A percentile compares a stretch with the other conserved stretches of the same genome.
Conservation (phyloP, 805 yeast species). For the Cyberlindnera mycetangii region DNA sequence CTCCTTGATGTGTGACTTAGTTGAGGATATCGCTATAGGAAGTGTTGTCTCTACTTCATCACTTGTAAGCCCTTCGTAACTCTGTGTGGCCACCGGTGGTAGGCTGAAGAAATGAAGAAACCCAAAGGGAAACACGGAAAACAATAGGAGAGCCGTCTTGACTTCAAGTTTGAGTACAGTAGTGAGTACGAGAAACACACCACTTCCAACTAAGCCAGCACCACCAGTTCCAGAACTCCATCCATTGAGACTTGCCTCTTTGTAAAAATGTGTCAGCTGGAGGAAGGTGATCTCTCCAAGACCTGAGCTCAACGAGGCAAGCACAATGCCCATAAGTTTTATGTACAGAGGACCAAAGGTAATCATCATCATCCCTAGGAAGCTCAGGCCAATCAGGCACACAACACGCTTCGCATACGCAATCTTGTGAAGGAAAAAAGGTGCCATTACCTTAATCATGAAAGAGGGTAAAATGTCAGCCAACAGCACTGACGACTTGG, state of each 20-base stretch:
- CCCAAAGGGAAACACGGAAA: slow-evolving; percentile 54
- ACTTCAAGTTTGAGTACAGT: slow-evolving; percentile 61
- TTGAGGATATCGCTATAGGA: too few relatives aligned
- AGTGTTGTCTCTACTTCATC: background rate
- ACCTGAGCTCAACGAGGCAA: slow-evolving; percentile 86
- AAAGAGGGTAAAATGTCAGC: slow-evolving; percentile 89
- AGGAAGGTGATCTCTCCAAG: slow-evolving; percentile 88
- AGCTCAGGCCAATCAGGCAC: slow-evolving; percentile 54
- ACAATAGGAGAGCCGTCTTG: slow-evolving; percentile 51
- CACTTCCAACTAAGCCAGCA: slow-evolving; percentile 87
- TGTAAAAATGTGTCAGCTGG: slow-evolving; percentile 79
- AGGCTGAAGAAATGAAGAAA: slow-evolving; percentile 39
- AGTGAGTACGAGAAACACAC: slow-evolving; percentile 66
- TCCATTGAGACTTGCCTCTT: slow-evolving; percentile 63
- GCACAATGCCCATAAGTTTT: slow-evolving; percentile 62
- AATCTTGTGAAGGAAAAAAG: slow-evolving; percentile 69
- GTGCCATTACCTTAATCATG: slow-evolving; percentile 65
- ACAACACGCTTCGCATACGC: slow-evolving; percentile 57
- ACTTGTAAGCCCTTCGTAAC: background rate
- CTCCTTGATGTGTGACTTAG: background rate
- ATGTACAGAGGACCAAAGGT: slow-evolving; percentile 32
- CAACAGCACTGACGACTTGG: slow-evolving; percentile 80
- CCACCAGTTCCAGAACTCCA: slow-evolving; percentile 97
- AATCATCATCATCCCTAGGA: slow-evolving; percentile 71
- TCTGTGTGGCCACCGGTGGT: slow-evolving; percentile 14